Evolutionary conservation across 345 rosid genomes (phyloP).

Genomic region (Bruguiera gymnorhiza): DNA sequence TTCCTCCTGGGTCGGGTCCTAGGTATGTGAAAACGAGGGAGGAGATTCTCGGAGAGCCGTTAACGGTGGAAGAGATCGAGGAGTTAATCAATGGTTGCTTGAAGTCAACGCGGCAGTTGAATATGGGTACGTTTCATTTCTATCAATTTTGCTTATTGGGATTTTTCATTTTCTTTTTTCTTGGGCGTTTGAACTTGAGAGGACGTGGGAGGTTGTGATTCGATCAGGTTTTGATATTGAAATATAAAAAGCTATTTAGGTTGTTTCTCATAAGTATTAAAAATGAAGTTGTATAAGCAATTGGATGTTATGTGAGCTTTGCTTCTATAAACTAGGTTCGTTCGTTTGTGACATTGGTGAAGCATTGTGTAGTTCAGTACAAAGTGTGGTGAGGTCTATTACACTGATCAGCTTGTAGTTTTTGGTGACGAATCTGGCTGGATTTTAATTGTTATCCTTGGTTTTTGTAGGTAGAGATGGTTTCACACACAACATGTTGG

Average conservation of each 20-base stretch:
- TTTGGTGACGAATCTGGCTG: background rate
- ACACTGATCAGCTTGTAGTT: background rate
- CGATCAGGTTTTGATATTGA: too few species aligned
- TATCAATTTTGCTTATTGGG: too few species aligned
- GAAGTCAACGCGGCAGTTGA: slow-evolving; percentile 66
- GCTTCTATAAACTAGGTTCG: background rate
- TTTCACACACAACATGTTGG: slow-evolving; percentile 90
- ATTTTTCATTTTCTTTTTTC: slow-evolving; percentile 7
- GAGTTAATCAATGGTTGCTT: slow-evolving; percentile 53
- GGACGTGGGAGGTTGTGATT: too few species aligned
- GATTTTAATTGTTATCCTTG: background rate
- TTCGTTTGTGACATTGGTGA: background rate
- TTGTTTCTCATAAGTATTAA: too few species aligned
- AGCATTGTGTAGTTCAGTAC: background rate
- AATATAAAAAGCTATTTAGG: too few species aligned
- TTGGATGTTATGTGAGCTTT: too few species aligned
- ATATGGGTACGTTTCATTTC: slow-evolving; percentile 55
- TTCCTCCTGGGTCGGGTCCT: slow-evolving; percentile 64
- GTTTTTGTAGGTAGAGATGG: slow-evolving; percentile 86
- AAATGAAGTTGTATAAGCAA: too few species aligned
- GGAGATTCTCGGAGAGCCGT: slow-evolving; percentile 87
- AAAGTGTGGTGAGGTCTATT: background rate
- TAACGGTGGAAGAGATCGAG: slow-evolving; percentile 61
- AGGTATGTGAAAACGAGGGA: slow-evolving; percentile 68
- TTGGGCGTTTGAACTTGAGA: background rate